A percentile compares a stretch with the other conserved stretches of the same genome.
phyloP scores from a whole-genome alignment of 805 yeast species.

The Geotrichum ghanense region DNA sequence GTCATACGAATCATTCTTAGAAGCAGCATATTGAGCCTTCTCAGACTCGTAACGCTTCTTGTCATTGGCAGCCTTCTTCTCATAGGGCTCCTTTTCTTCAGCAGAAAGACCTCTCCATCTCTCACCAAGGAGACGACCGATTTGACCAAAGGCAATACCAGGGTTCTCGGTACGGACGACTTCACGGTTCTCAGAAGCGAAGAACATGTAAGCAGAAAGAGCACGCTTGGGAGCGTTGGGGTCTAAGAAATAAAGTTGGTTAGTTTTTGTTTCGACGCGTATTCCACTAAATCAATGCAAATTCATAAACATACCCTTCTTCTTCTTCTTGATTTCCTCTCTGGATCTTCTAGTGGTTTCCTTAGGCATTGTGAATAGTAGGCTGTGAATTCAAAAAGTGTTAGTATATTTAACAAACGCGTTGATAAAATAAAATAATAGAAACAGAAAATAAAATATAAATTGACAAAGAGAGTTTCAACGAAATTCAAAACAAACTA shows the following conservation, averaged over 20 bases:
- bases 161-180: constrained; percentile 93
- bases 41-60: constrained; percentile 96
- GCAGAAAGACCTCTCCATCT: constrained; percentile 85
- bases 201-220: constrained; percentile 96
- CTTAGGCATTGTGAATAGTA: constrained; percentile 18
- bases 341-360: constrained; percentile 15
- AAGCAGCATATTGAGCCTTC: constrained; percentile 57
- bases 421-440: background rate
- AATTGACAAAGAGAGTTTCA: too few relatives aligned
- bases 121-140: constrained; percentile 91
- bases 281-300: background rate
- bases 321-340: constrained; percentile 12
- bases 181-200: constrained; percentile 96
- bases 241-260: constrained; percentile 9
- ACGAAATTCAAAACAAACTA: too few relatives aligned
- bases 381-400: background rate
- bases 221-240: constrained; percentile 99
- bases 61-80: constrained; percentile 87
- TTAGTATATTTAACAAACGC: background rate
- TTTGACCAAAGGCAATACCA: constrained; percentile 86
- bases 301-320: constrained; percentile 12
- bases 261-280: background rate
- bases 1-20: constrained; percentile 25
- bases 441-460: background rate
- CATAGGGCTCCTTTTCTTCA: constrained; percentile 83